Base-by-base conservation (phyloP, 768 basidiomycete species). In the Pholiota microspora region DNA sequence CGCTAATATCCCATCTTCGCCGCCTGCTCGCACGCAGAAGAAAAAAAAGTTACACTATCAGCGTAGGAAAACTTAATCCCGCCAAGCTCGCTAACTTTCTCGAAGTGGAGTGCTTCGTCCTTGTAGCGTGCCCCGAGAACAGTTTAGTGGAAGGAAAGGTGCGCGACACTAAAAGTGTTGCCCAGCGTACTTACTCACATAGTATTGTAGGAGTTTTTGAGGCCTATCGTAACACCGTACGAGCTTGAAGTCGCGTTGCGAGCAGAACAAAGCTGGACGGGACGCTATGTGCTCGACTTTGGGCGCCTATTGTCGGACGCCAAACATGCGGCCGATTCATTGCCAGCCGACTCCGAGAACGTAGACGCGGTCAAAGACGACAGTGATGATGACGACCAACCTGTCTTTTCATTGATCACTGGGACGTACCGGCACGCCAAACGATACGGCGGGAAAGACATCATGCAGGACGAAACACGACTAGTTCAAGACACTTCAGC, bases 101-200 rank as follows among this genome's bases (percentile, higher is more conserved):
- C 64, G 95, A 98, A 68, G 87, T 99, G 46, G 96, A 98, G 65
- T 96, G 94, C 63, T 98, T 94, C 64, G 88, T 98, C 15, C 78
- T 97, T 54, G 91, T 97, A 3, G 95, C 95, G 2, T 99, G 97
- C 69, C 89, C 88, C 0, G 95, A 99, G 67, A 96, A 96, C 61
- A 91, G 88, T 49, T 66, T 98, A 23, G 76, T 88, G 31, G 89
- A 91, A 18, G 78, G 84, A 3, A 89, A 88, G 73, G 87, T 62
- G 6, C 32, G 28, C 2, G 7, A 15, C 13, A 2, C 9, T 21
- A 9, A 2, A 45, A 32, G 3, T 24, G 16, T 32, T 36, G n/a
- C n/a, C 27, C 13, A 24, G 15, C 48, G 12, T 16, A 31, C 12
- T 25, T 34, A 35, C 13, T 40, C 38, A 21, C 4, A 24, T 9